These are phyloP conservation scores for Salinomyces thailandicus DNA, from an alignment of 2,329 filamentous ascomycete species.

Conservation along the genomic window DNA sequence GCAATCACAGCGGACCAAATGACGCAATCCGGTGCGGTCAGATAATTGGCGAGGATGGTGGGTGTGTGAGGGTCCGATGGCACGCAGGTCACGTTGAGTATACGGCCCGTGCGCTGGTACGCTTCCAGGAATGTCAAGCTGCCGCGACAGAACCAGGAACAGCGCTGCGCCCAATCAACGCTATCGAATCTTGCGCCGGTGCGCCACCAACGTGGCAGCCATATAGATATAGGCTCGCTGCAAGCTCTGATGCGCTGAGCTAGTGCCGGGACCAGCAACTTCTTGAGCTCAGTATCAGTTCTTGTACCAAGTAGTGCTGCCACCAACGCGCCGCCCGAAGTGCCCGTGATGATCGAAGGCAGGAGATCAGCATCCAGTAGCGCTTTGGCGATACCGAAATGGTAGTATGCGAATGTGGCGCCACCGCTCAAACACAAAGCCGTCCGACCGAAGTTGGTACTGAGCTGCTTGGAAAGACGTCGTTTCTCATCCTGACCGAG, in stretches of 20 bases:
- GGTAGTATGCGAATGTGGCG: slow-evolving; percentile 91
- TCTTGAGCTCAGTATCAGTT: slow-evolving; percentile 81
- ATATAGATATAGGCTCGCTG: slow-evolving; percentile 62
- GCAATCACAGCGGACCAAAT: slow-evolving; percentile 96
- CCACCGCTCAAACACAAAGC: slow-evolving; percentile 89
- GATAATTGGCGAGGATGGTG: slow-evolving; percentile 86
- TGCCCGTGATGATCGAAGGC: slow-evolving; percentile 91
- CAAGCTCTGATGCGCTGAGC: slow-evolving; percentile 77
- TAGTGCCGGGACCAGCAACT: slow-evolving; percentile 77
- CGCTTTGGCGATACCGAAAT: slow-evolving; percentile 85
- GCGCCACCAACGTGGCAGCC: slow-evolving; percentile 76
- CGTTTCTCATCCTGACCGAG: slow-evolving; percentile 65
- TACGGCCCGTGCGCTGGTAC: slow-evolving; percentile 40
- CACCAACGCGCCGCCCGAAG: slow-evolving; percentile 84
- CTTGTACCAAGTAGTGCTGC: slow-evolving; percentile 79
- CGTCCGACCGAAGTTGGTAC: slow-evolving; percentile 84
- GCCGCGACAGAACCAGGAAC: slow-evolving; percentile 81
- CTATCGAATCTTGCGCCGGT: slow-evolving; percentile 93
- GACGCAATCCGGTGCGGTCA: slow-evolving; percentile 91
- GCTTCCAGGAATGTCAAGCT: slow-evolving; percentile 81
- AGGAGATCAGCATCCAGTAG: slow-evolving; percentile 75
- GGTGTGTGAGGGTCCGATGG: slow-evolving; percentile 91
- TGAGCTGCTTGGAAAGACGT: slow-evolving; percentile 72
- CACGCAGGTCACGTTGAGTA: slow-evolving; percentile 91
- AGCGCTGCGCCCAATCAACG: slow-evolving; percentile 76